A percentile compares a stretch with the other conserved stretches of the same genome.
Conservation (phyloP, 2,329 filamentous ascomycete genomes). For the Cercospora sp. region DNA sequence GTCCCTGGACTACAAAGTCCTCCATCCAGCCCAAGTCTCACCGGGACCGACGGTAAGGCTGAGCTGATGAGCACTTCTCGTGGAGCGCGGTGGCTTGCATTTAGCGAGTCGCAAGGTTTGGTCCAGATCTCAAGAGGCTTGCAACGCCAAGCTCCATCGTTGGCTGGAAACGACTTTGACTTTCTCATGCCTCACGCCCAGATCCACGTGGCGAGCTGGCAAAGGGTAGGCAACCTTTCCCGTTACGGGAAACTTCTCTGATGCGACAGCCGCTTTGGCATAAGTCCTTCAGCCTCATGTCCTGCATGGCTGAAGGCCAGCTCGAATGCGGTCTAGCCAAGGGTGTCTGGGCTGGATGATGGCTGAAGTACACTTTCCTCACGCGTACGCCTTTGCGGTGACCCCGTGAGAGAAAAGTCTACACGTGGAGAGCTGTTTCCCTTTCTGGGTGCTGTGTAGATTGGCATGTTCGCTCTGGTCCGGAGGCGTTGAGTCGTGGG, state of each 20-base stretch:
- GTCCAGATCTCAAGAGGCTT: not conserved
- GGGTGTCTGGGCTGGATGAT: not conserved
- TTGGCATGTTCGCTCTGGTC: not conserved
- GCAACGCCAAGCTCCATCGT: not conserved
- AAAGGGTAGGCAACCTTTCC: not conserved
- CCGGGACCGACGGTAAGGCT: not conserved
- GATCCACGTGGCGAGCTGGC: not conserved
- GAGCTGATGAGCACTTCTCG: not conserved
- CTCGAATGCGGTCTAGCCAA: not conserved
- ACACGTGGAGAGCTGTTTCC: not conserved
- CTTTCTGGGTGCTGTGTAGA: not conserved
- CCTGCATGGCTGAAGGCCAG: not conserved
- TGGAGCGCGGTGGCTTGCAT: not conserved
- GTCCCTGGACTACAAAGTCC: not conserved
- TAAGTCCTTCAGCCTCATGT: not conserved
- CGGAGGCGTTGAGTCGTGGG: not conserved
- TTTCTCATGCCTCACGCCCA: not conserved
- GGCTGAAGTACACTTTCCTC: not conserved
- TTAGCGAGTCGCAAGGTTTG: not conserved
- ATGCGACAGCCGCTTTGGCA: not conserved
- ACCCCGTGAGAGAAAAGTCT: not conserved
- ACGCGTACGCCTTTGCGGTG: not conserved
- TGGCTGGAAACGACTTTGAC: not conserved
- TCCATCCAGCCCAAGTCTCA: not conserved
- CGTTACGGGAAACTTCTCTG: not conserved